Conservation (phyloP, 306 rosid species). For the Corylus heterophylla region DNA sequence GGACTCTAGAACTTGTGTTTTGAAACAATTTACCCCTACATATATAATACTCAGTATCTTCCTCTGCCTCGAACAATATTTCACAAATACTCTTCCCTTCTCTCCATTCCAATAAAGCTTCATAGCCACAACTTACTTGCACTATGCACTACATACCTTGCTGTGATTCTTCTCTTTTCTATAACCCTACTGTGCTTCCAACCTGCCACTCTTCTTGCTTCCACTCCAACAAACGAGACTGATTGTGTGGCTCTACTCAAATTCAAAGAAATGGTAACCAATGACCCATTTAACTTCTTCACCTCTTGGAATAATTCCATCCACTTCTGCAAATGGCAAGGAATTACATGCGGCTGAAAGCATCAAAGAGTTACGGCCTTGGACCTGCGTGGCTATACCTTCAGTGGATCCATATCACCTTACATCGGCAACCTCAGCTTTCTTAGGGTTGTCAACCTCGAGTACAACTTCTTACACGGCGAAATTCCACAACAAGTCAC, state of each 20-base stretch:
- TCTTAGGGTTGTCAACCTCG: neutral
- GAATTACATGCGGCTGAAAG: conserved; percentile 34
- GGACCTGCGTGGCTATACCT: neutral
- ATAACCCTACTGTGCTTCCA: too few relatives aligned
- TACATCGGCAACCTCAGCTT: conserved; percentile 33
- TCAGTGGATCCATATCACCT: conserved; percentile 46
- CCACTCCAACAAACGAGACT: conserved; percentile 3
- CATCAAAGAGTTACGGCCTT: conserved; percentile 36
- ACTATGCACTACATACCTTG: too few relatives aligned
- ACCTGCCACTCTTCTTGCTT: too few relatives aligned
- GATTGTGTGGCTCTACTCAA: conserved; percentile 34
- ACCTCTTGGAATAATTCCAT: conserved; percentile 43
- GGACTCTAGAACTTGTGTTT: too few relatives aligned
- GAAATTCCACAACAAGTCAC: conserved; percentile 34
- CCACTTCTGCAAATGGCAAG: conserved; percentile 43
- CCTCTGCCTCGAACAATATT: too few relatives aligned
- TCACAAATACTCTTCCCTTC: too few relatives aligned
- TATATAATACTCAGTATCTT: too few relatives aligned
- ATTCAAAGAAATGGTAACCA: conserved; percentile 30
- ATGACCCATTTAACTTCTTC: conserved; percentile 17
- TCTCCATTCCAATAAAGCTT: too few relatives aligned
- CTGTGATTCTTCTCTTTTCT: too few relatives aligned
- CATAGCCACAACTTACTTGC: too few relatives aligned
- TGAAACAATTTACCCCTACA: too few relatives aligned
- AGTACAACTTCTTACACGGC: conserved; percentile 33